Conservation (phyloP, 108 stramenopile species). For the Pseudonitzschia multiseries region DNA sequence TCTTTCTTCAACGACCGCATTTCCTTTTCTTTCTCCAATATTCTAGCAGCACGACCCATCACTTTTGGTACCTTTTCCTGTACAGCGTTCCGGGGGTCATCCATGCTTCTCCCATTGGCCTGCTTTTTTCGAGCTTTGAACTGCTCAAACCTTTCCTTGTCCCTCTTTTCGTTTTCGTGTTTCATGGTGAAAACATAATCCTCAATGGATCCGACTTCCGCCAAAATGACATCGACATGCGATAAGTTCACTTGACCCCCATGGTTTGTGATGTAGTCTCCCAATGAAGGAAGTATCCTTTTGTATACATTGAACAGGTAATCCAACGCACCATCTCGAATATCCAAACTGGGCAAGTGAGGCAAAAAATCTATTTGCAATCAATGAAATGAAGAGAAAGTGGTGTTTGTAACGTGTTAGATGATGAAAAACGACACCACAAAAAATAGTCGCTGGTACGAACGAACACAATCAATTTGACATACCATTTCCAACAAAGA, state of each 20-base stretch:
- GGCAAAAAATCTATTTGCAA: conserved; percentile 62
- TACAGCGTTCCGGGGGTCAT: conserved; percentile 46
- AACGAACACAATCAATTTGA: neutral
- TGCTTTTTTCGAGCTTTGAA: conserved; percentile 43
- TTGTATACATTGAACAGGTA: conserved; percentile 90
- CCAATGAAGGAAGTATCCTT: conserved; percentile 85
- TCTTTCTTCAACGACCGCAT: conserved; percentile 33
- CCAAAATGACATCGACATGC: conserved; percentile 91
- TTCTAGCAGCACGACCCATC: conserved; percentile 66
- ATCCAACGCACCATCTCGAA: conserved; percentile 93
- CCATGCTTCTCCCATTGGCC: conserved; percentile 37
- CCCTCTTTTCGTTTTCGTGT: conserved; percentile 78
- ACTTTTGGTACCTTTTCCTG: conserved; percentile 38
- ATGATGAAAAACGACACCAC: neutral
- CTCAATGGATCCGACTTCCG: conserved; percentile 94
- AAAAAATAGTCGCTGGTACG: neutral
- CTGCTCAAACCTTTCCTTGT: conserved; percentile 56
- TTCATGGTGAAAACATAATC: conserved; percentile 95
- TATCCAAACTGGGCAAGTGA: conserved; percentile 94
- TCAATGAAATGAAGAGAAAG: neutral
- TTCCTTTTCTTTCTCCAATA: conserved; percentile 52
- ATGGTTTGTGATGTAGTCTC: conserved; percentile 92
- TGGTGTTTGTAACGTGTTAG: neutral
- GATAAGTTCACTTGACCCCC: conserved; percentile 92
- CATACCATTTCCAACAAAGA: conserved; percentile 93